Evolutionary conservation across 805 yeast genomes (phyloP), one percentile per base, ranked within the genome.

Genomic region (Lipomyces japonicus): DNA sequence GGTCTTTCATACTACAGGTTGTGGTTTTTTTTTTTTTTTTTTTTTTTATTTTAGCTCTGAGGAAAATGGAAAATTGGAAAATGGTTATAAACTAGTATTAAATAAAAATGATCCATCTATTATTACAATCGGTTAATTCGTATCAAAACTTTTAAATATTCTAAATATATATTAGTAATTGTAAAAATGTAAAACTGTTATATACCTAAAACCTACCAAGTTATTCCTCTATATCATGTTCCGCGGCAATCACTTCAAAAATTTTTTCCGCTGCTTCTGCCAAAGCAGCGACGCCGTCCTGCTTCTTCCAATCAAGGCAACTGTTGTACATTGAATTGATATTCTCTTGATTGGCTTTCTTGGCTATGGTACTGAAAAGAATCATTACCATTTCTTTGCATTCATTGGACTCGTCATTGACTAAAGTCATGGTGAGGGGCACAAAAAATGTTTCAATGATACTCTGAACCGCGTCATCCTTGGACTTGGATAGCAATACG

Each of bases 311-410:
- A 22, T 49, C 50, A 34, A 36, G 16, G 28, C 58, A 50, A 36
- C 46, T 47, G 21, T 46, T 39, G 37, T 21, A 37, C 40, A 56
- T 54, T n/a, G 48, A 40, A 18, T 30, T 24, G 19, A 38, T 18
- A 24, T 67, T 68, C 2, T 62, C 66, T 12, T 62, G 60, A 6
- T 71, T 76, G 46, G 81, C 65, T 54, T 77, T 78, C 37, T 68
- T 70, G 46, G 88, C 68, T 46, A 89, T 72, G 10, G 71, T 71
- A 2, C 74, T 65, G 23, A 88, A 70, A 40, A 89, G 70, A 7
- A 80, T 69, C 4, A 82, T 66, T 0, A 97, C 87, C 84, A 83
- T 82, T 63, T 86, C 95, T 51, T 95, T 79, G 63, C 97, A 90
- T 51, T 77, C 81, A 4, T 83, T 71, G 3, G 85, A 75, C 44